Evolutionary conservation across 2,329 filamentous ascomycete genomes (phyloP), one percentile per base, ranked within the genome.

Genomic region (Trichoderma asperellum): DNA sequence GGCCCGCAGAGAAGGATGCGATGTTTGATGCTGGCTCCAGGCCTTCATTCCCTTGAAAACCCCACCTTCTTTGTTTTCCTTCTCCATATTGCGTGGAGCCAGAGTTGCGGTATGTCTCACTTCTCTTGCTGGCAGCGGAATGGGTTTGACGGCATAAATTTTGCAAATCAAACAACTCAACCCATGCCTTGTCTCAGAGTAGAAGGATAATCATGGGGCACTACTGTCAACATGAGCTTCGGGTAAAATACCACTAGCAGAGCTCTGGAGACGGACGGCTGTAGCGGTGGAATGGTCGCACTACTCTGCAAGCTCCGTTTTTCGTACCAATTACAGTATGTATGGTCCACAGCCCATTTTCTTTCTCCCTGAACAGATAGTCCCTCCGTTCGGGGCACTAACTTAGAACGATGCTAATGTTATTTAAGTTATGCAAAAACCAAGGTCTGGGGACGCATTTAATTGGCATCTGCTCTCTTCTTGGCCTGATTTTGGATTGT

Each of bases 81-180:
- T 43, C 35, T 16, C 62, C 62, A 56, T 56, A 56, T 55, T 27
- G 35, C 62, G 49, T 65, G 62, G 62, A 56, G 62, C 62, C 35
- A 65, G 37, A 56, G 62, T 53, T 63, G 37, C 62, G 62, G 62
- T 34, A 65, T 65, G 62, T 65, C 53, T 65, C 62, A 65, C 62
- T 6, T 65, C 5, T 65, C 43, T 53, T 47, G 52, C 35, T 43
- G 52, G 35, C 24, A 40, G 52, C 29, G 47, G 60, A 49, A 62
- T n/a, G 29, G 24, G 32, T n/a, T 29, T 37, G 43, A 34, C 29
- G 40, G 29, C 59, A 27, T 35, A 24, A 43, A 34, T 34, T 34
- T 53, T 35, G 32, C 32, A 49, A 24, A 37, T 63, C 60, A 40
- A 63, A 40, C 14, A 21, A 21, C 47, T 24, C n/a, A 24, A 49